A percentile compares a stretch with the other conserved stretches of the same genome.
Conservation (phyloP, 176 grass and related monocot species). For the Cenchrus americanus region DNA sequence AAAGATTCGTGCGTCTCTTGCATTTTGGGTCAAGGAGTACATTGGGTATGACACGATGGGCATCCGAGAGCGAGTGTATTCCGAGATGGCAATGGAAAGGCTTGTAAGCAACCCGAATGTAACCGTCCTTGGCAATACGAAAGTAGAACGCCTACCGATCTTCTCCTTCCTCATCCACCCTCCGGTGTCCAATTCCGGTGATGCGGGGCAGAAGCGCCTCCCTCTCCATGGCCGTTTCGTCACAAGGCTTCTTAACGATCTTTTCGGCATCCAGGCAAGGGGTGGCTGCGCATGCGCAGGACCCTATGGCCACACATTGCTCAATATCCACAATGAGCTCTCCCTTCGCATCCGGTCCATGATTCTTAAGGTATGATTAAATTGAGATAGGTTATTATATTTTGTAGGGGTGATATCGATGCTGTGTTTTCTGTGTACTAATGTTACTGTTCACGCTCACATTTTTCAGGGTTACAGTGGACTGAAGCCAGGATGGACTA, state of each 20-base stretch:
- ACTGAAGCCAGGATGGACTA: constrained; percentile 83
- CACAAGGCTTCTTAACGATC: constrained; percentile 70
- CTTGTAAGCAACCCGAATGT: constrained; percentile 49
- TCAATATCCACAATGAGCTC: constrained; percentile 45
- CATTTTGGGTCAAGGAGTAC: constrained; percentile 86
- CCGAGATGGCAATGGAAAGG: constrained; percentile 49
- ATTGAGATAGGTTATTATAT: not conserved
- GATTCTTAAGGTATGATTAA: constrained; percentile 50
- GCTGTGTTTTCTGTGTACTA: not conserved
- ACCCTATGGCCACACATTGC: constrained; percentile 73
- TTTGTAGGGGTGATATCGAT: too few relatives aligned
- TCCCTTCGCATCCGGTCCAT: constrained; percentile 64
- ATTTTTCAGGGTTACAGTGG: constrained; percentile 70
- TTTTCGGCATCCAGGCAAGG: constrained; percentile 85
- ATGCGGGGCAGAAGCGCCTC: not conserved
- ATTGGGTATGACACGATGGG: constrained; percentile 54
- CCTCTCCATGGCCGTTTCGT: constrained; percentile 79
- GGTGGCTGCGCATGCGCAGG: constrained; percentile 80
- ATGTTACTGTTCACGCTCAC: not conserved
- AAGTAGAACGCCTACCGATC: constrained; percentile 52
- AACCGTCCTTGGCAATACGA: constrained; percentile 61
- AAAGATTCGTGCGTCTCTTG: constrained; percentile 68
- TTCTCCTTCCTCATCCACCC: constrained; percentile 82
- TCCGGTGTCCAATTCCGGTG: not conserved
- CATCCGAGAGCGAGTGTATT: constrained; percentile 41